Evolutionary conservation across 2,329 filamentous ascomycete species (phyloP).

Genomic region (Acrodontium crateriforme): DNA sequence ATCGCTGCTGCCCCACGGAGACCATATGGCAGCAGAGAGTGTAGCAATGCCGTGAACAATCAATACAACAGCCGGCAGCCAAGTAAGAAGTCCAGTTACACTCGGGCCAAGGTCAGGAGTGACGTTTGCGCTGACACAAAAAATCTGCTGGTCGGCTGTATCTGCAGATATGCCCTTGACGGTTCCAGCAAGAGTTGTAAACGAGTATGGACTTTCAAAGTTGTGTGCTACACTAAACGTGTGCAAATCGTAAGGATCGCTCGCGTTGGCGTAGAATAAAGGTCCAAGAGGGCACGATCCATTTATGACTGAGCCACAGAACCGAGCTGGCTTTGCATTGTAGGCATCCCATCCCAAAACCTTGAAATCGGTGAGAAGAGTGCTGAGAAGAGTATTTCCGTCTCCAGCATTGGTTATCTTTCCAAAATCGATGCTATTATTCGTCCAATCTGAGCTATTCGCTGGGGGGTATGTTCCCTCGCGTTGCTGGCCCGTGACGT

Average conservation of each 20-base stretch:
- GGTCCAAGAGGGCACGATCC: conserved; percentile 62
- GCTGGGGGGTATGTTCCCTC: conserved; percentile 43
- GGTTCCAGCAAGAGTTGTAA: conserved; percentile 64
- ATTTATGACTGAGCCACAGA: conserved; percentile 51
- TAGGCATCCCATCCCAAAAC: conserved; percentile 67
- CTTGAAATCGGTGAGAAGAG: conserved; percentile 56
- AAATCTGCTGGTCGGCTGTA: conserved; percentile 46
- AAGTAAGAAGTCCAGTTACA: conserved; percentile 57
- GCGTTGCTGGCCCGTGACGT: conserved; percentile 63
- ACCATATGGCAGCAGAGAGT: conserved; percentile 70
- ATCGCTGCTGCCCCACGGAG: conserved; percentile 85
- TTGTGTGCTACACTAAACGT: conserved; percentile 61
- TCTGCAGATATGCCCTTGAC: conserved; percentile 68
- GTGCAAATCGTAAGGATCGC: conserved; percentile 43
- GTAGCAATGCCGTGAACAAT: conserved; percentile 71
- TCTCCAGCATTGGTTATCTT: conserved; percentile 58
- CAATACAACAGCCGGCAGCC: conserved; percentile 65
- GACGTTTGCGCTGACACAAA: conserved; percentile 67
- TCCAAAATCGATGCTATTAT: conserved; percentile 49
- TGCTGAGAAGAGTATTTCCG: conserved; percentile 54
- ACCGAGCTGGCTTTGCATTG: conserved; percentile 37
- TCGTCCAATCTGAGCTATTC: conserved; percentile 45
- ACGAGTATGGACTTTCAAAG: conserved; percentile 71
- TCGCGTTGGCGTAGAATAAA: conserved; percentile 47
- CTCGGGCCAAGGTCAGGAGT: conserved; percentile 65